A percentile compares a stretch with the other conserved stretches of the same genome.
phyloP scores from a whole-genome alignment of 768 basidiomycete species.

The Suillus plorans region DNA sequence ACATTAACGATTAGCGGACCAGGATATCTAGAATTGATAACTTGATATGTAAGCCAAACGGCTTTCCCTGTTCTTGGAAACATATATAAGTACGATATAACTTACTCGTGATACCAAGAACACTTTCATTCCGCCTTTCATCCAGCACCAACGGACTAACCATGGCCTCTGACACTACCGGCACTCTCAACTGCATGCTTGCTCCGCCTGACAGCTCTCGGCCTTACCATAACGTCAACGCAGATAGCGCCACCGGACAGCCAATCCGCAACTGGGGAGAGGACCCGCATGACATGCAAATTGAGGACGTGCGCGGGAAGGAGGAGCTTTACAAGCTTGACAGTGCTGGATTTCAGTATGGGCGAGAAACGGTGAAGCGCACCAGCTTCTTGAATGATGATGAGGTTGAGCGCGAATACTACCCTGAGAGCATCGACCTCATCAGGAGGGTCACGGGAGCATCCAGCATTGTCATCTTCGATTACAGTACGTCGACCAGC shows the following conservation, averaged over 20 bases:
- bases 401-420: constrained; percentile 38
- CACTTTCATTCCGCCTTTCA: not conserved
- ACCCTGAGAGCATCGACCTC: constrained; percentile 37
- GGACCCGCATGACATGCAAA: constrained; percentile 14
- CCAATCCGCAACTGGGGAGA: constrained; percentile 22
- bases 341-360: constrained; percentile 36
- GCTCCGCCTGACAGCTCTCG: constrained; percentile 21
- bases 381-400: constrained; percentile 34
- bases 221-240: constrained; percentile 18
- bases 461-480: constrained; percentile 39
- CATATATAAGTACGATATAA: not conserved
- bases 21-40: not conserved
- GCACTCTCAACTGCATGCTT: constrained; percentile 17
- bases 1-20: not conserved
- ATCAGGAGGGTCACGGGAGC: constrained; percentile 41
- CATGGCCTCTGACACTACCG: constrained; percentile 14
- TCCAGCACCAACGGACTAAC: not conserved
- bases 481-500: constrained; percentile 33
- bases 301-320: constrained; percentile 36
- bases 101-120: not conserved
- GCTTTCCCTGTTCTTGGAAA: not conserved
- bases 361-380: constrained; percentile 23
- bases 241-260: constrained; percentile 14
- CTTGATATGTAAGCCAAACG: not conserved
- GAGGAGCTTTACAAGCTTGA: constrained; percentile 33